Evolutionary conservation across 148 eudicot genomes (phyloP).

Genomic region (Rheum nobile): DNA sequence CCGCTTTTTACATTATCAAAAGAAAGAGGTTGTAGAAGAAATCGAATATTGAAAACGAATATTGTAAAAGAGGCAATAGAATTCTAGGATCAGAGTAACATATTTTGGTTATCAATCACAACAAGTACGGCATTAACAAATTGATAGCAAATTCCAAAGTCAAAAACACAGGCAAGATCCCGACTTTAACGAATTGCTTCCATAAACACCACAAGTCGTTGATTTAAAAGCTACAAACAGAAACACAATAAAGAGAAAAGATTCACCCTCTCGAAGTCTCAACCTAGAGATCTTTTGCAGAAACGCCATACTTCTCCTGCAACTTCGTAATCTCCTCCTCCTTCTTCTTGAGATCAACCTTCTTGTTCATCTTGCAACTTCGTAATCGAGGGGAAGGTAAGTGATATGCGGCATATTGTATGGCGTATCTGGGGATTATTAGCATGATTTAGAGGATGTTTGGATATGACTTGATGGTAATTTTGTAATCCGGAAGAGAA

Average conservation of each 20-base stretch:
- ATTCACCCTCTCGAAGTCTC: not conserved
- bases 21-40: no score
- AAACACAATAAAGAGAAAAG: not conserved
- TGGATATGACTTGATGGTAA: no score
- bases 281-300: conserved; percentile 30
- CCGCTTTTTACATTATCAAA: no score
- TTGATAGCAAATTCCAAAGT: not conserved
- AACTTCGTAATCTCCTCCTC: no score
- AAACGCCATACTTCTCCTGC: conserved; percentile 76
- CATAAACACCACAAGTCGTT: not conserved
- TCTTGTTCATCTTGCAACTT: no score
- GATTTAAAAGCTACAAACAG: not conserved
- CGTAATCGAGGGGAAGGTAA: no score
- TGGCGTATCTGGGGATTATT: no score
- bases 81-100: not conserved
- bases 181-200: not conserved
- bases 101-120: not conserved
- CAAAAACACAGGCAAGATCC: not conserved
- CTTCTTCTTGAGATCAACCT: no score
- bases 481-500: no score
- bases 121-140: no score
- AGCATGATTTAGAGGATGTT: no score
- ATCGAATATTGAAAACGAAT: not conserved
- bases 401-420: no score
- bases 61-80: not conserved